These are phyloP conservation scores for Stenogyne calaminthoides DNA, from an alignment of 305 asterid species.

Conservation along the genomic window DNA sequence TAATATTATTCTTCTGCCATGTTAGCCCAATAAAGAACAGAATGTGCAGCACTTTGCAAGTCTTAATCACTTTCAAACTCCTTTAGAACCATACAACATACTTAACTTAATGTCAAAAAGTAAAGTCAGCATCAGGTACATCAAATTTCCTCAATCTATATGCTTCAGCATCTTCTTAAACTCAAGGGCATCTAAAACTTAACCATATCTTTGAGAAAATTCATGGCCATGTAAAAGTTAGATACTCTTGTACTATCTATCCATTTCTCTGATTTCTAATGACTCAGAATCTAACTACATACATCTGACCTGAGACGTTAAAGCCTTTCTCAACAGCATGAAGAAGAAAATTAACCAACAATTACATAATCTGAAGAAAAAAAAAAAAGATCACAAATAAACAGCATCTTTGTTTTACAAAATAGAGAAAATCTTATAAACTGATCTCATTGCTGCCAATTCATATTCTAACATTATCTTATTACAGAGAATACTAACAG, in stretches of 20 bases:
- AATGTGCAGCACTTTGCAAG: constrained; percentile 15
- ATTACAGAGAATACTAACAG: neutral
- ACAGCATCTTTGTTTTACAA: neutral
- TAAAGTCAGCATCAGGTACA: neutral
- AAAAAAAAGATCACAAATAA: neutral
- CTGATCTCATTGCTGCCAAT: neutral
- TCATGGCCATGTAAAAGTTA: neutral
- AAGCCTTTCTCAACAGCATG: neutral
- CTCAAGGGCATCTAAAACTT: constrained; percentile 15
- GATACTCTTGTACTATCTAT: neutral
- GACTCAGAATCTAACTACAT: neutral
- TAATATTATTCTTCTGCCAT: constrained; percentile 10
- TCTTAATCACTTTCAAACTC: constrained; percentile 19
- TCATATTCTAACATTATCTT: neutral
- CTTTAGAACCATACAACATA: constrained; percentile 14
- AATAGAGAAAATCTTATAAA: neutral
- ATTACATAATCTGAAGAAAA: neutral
- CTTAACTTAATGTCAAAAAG: constrained; percentile 4
- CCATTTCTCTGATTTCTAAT: neutral
- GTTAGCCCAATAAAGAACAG: constrained; percentile 19
- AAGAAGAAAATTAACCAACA: neutral
- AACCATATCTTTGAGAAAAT: constrained; percentile 1
- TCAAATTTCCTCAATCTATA: constrained; percentile 2
- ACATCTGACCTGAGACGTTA: neutral
- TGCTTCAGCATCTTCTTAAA: constrained; percentile 8